These are phyloP conservation scores for Xerocomellus chrysenteron DNA, from an alignment of 768 basidiomycete species.

Conservation along the genomic window DNA sequence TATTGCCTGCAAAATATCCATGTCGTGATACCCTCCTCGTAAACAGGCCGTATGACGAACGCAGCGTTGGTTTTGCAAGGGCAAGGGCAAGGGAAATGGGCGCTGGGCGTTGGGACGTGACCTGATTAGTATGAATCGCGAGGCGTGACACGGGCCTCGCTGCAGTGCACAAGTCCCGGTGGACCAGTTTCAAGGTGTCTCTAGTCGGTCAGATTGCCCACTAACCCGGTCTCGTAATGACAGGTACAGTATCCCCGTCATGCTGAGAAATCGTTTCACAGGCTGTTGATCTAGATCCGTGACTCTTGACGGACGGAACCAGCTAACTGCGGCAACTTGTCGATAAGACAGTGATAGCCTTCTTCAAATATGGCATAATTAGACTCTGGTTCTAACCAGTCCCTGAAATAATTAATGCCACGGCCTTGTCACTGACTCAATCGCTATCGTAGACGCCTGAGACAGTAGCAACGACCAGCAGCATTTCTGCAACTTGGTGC, in stretches of 20 bases:
- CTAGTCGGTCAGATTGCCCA: neutral
- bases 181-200: neutral
- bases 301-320: too few species aligned
- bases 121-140: neutral
- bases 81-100: neutral
- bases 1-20: slow-evolving; percentile 18
- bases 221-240: slow-evolving; percentile 4
- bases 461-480: too few species aligned
- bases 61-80: slow-evolving; percentile 2
- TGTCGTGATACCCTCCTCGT: neutral
- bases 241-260: neutral
- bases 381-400: too few species aligned
- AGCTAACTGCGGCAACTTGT: too few species aligned
- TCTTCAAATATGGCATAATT: too few species aligned
- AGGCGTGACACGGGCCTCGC: slow-evolving; percentile 10
- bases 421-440: too few species aligned
- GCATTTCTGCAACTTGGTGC: too few species aligned
- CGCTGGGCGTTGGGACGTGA: neutral
- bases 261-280: slow-evolving; percentile 2
- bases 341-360: too few species aligned
- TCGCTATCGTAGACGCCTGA: too few species aligned
- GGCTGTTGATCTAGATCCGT: too few species aligned
- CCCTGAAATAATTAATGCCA: too few species aligned
- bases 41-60: neutral
- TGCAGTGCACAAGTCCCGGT: neutral